Percentiles rank a stretch among this genome's conserved stretches.
phyloP scores from a whole-genome alignment of 768 basidiomycete species.

The Steccherinum ochraceum region DNA sequence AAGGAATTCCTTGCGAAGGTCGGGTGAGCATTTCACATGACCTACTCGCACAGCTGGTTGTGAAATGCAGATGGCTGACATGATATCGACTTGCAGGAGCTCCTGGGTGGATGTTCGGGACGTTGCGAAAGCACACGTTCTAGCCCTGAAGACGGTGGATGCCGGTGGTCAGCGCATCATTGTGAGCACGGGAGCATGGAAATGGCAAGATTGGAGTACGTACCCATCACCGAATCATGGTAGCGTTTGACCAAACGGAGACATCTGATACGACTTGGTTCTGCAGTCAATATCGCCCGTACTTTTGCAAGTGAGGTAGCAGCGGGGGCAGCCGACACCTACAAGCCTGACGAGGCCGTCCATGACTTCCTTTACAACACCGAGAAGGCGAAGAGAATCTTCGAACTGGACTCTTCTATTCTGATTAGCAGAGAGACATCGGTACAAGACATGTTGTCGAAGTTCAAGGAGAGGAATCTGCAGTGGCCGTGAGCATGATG shows the following conservation, averaged over 20 bases:
- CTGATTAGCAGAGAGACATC: background rate
- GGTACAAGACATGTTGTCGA: background rate
- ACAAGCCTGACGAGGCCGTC: background rate
- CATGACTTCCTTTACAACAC: background rate
- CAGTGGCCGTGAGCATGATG: too few species aligned
- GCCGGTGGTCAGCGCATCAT: conserved; percentile 34
- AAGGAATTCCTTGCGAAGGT: conserved; percentile 10
- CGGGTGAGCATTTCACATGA: conserved; percentile 6
- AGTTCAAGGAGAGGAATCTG: background rate
- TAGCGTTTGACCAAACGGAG: too few species aligned
- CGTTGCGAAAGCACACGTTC: conserved; percentile 13
- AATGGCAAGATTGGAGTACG: conserved; percentile 15
- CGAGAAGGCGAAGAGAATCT: background rate
- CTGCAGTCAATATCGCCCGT: conserved; percentile 9
- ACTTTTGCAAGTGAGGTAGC: conserved; percentile 2
- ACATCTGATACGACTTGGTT: too few species aligned
- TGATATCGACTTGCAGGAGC: background rate
- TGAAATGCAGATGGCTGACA: background rate
- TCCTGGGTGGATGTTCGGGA: conserved; percentile 17
- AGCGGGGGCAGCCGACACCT: conserved; percentile 1
- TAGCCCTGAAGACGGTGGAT: conserved; percentile 15
- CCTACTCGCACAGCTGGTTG: background rate
- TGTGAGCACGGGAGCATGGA: conserved; percentile 10
- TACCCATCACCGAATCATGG: background rate
- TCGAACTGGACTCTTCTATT: background rate